Conservation (phyloP, 2,329 filamentous ascomycete genomes). For the Penicillium sp. region DNA sequence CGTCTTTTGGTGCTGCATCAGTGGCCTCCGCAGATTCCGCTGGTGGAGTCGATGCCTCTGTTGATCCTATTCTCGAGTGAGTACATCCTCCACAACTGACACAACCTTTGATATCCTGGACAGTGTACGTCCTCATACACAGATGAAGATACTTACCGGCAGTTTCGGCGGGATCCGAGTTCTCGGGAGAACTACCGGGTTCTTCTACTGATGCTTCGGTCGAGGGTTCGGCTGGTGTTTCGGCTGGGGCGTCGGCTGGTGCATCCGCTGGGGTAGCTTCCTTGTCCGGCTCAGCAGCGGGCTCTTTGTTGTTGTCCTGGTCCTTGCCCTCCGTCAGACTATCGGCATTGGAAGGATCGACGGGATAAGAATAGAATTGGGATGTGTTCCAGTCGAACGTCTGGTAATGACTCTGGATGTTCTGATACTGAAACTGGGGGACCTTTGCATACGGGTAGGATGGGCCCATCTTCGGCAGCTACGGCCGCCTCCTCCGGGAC, state of each 20-base stretch:
- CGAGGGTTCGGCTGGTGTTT: background rate
- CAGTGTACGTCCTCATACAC: background rate
- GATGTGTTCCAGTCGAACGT: constrained; percentile 39
- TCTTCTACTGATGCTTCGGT: constrained; percentile 15
- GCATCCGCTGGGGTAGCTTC: constrained; percentile 13
- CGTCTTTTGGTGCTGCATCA: too few species aligned
- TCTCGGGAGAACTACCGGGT: constrained; percentile 22
- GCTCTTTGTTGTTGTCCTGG: constrained; percentile 34
- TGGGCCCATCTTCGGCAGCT: constrained; percentile 33
- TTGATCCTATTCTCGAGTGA: constrained; percentile 22
- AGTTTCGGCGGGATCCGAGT: constrained; percentile 23
- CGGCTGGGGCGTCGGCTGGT: background rate
- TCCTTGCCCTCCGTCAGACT: constrained; percentile 34
- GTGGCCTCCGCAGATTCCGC: constrained; percentile 20
- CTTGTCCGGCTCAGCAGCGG: constrained; percentile 29
- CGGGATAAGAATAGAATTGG: constrained; percentile 35
- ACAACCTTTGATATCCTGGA: background rate
- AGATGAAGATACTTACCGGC: constrained; percentile 24
- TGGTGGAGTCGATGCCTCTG: constrained; percentile 26
- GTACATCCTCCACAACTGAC: constrained; percentile 1
- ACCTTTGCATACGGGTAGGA: constrained; percentile 42
- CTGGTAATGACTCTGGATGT: constrained; percentile 40
- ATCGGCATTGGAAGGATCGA: constrained; percentile 28
- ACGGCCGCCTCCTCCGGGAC: constrained; percentile 29
- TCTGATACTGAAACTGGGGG: constrained; percentile 41